These are phyloP conservation scores for Coemansia sp. DNA, from an alignment of 192 early-diverging fungal genomes.

Conservation along the genomic window DNA sequence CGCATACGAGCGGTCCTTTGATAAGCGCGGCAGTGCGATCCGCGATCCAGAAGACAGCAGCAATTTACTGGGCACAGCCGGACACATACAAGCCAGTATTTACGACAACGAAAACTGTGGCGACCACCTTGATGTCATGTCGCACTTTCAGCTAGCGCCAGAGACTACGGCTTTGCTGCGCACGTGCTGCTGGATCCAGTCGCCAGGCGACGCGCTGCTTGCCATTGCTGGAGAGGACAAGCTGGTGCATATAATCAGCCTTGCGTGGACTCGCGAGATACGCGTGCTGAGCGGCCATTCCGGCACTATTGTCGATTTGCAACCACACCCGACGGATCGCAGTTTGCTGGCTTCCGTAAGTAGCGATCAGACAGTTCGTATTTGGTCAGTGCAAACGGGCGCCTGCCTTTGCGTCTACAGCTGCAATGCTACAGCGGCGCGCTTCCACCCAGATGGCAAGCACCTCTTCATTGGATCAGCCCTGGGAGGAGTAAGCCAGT, in stretches of 20 bases:
- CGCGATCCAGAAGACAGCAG: conserved; percentile 68
- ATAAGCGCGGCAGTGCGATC: conserved; percentile 69
- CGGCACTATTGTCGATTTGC: conserved; percentile 64
- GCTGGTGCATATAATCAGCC: conserved; percentile 70
- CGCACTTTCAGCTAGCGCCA: conserved; percentile 69
- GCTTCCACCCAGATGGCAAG: conserved; percentile 68
- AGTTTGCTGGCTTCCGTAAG: conserved; percentile 69
- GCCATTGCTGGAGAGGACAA: conserved; percentile 68
- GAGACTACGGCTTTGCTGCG: conserved; percentile 46
- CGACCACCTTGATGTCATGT: conserved; percentile 93
- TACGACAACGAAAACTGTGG: conserved; percentile 95
- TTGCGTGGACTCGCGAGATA: conserved; percentile 72
- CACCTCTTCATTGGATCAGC: conserved; percentile 59
- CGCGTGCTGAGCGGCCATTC: conserved; percentile 62
- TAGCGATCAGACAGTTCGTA: conserved; percentile 71
- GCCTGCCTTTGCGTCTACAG: conserved; percentile 66
- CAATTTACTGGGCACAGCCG: conserved; percentile 75
- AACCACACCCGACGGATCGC: conserved; percentile 68
- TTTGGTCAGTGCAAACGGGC: conserved; percentile 74
- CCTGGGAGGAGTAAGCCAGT: conserved; percentile 57
- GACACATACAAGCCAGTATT: conserved; percentile 73
- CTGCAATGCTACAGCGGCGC: conserved; percentile 60
- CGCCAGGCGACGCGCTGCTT: conserved; percentile 67
- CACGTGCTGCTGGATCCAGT: conserved; percentile 76
- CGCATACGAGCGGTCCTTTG: conserved; percentile 60